phyloP scores from a whole-genome alignment of 345 rosid genomes.

The Bruguiera gymnorhiza region DNA sequence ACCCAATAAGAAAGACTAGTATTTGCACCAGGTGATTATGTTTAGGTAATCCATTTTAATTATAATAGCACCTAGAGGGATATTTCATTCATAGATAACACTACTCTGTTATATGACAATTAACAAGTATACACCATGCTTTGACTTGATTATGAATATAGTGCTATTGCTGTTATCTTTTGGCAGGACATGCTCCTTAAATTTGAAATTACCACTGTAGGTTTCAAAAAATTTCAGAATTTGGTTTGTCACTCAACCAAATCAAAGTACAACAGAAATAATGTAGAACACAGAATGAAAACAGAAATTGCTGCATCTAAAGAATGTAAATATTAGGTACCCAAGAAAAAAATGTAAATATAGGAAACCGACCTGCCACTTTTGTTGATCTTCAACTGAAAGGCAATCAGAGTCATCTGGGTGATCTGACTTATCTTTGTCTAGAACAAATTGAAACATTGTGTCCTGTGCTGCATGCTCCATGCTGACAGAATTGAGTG shows the following conservation, averaged over 20 bases:
- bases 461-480: constrained; percentile 29
- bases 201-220: neutral
- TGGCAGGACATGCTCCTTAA: neutral
- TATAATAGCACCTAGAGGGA: neutral
- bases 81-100: neutral
- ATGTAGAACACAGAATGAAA: neutral
- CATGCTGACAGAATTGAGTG: constrained; percentile 22
- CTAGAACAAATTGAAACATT: constrained; percentile 34
- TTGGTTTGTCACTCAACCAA: constrained; percentile 8
- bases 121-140: neutral
- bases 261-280: constrained; percentile 2
- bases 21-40: neutral
- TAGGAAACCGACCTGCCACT: constrained; percentile 55
- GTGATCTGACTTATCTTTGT: constrained; percentile 28
- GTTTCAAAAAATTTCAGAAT: constrained; percentile 3
- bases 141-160: neutral
- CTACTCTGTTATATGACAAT: neutral
- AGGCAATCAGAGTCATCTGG: constrained; percentile 35
- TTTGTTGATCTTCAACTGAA: constrained; percentile 31
- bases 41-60: neutral
- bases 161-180: neutral
- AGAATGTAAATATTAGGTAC: neutral
- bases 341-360: neutral
- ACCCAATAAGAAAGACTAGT: neutral
- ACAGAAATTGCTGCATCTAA: constrained; percentile 2